Conservation (phyloP, 306 rosid genomes). For the Canavalia ensiformis region DNA sequence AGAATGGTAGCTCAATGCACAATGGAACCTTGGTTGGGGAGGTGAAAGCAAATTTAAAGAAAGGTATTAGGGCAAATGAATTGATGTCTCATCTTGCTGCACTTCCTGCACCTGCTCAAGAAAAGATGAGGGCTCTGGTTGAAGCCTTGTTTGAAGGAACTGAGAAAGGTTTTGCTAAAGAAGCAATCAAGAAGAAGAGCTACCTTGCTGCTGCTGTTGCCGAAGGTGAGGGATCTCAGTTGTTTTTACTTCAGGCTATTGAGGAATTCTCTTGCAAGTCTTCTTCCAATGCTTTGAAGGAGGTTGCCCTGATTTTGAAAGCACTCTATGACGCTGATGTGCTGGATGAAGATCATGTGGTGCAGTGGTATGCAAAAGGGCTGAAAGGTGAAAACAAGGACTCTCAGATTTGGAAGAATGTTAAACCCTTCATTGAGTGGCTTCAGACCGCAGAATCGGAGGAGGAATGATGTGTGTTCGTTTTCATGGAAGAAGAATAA, state of each 20-base stretch:
- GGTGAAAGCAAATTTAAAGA: slow-evolving; percentile 56
- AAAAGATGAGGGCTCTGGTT: slow-evolving; percentile 60
- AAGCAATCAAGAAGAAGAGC: slow-evolving; percentile 53
- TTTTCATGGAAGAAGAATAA: background rate
- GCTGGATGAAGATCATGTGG: slow-evolving; percentile 51
- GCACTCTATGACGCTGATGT: slow-evolving; percentile 45
- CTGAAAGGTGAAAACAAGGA: slow-evolving; percentile 54
- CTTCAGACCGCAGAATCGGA: slow-evolving; percentile 70
- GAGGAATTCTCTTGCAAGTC: slow-evolving; percentile 53
- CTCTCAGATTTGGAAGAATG: slow-evolving; percentile 65
- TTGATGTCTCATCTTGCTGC: slow-evolving; percentile 49
- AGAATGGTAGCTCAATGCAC: slow-evolving; percentile 49
- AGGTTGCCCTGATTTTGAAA: slow-evolving; percentile 63
- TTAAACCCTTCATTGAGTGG: slow-evolving; percentile 62
- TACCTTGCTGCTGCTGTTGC: slow-evolving; percentile 56
- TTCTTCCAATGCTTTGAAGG: slow-evolving; percentile 52
- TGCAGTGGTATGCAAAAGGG: slow-evolving; percentile 61
- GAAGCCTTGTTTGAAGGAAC: slow-evolving; percentile 58
- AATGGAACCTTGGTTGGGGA: slow-evolving; percentile 50
- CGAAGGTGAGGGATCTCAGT: slow-evolving; percentile 52
- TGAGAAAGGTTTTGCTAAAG: slow-evolving; percentile 66
- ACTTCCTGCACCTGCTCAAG: slow-evolving; percentile 56
- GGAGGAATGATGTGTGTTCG: slow-evolving; percentile 46
- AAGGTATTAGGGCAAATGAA: slow-evolving; percentile 51
- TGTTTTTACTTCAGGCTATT: slow-evolving; percentile 52